Evolutionary conservation across 441 rosid species (phyloP), one percentile per base, ranked within the genome.

Genomic region (Viola pubescens): DNA sequence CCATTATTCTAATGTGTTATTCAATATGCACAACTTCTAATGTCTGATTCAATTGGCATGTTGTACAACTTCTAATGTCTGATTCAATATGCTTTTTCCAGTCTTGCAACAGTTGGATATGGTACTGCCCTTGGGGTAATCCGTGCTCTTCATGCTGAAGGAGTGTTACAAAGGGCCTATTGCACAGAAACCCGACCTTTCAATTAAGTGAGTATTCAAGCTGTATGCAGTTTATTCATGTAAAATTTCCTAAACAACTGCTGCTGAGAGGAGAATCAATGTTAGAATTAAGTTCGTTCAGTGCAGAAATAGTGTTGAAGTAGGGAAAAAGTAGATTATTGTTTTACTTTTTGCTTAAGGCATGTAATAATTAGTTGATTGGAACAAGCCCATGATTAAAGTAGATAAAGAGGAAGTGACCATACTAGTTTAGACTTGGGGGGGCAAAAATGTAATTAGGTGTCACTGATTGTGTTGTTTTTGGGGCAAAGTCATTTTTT

Each of bases 111-210:
- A 3, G 98, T 91, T 16, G 98, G 98, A 78, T 91, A 87, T 70
- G 98, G 98, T 48, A 91, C 98, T 64, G 98, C 97, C 40, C 80
- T 91, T 7, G 94, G 98, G 58, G 95, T 91, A 5, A 83, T 91
- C 59, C 89, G 91, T 48, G 82, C 91, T 58, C 95, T 87, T 69
- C 88, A 91, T 52, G 19, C 77, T 47, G 70, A 71, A 59, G 95
- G 91, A 69, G 77, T 73, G 42, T 70, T 91, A 52, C 87, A 83
- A 62, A 83, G 87, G 61, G 94, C 91, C 38, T 87, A 78, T 78
- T 91, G 97, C 82, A 85, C 98, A 11, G 98, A 91, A 84, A 91
- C 98, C 37, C 96, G 95, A 56, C 98, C 98, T 10, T 89, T 89
- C 70, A 91, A 91, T 74, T 95, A 89, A 82, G 98, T 88, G 62